Percentiles rank a stretch among this genome's conserved stretches.
These are phyloP conservation scores for Penicillium brasilianum DNA, from an alignment of 2,329 filamentous ascomycete genomes.

Conservation along the genomic window DNA sequence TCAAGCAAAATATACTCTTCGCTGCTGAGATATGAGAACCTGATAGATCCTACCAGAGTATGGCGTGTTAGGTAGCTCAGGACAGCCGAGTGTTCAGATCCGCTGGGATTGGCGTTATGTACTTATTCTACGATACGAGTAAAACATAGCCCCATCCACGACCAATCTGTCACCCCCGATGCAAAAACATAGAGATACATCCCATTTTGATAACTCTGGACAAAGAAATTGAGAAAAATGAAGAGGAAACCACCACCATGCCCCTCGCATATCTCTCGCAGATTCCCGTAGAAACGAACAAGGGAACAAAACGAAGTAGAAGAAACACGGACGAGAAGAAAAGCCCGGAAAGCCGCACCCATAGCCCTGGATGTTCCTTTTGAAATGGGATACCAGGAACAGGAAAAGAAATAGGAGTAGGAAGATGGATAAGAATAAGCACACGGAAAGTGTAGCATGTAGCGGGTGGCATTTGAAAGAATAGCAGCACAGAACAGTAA, in stretches of 20 bases:
- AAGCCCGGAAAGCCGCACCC: constrained; percentile 1
- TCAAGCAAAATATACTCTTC: too few species aligned
- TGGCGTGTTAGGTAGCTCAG: too few species aligned
- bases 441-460: too few species aligned
- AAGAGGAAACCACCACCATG: too few species aligned
- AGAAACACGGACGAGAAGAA: constrained; percentile 2
- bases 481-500: background rate
- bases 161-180: background rate
- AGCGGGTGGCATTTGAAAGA: background rate
- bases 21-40: too few species aligned
- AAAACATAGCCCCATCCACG: background rate
- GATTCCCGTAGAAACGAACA: too few species aligned
- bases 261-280: too few species aligned
- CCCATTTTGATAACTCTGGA: constrained; percentile 1
- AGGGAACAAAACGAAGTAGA: background rate
- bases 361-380: background rate
- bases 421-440: background rate
- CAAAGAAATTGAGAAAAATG: background rate
- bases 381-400: background rate
- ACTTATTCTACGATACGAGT: background rate
- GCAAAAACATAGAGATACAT: background rate
- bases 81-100: too few species aligned
- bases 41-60: too few species aligned
- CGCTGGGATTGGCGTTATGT: too few species aligned
- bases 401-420: background rate